Conservation (phyloP, 805 yeast species). For the Starmerella floricola region DNA sequence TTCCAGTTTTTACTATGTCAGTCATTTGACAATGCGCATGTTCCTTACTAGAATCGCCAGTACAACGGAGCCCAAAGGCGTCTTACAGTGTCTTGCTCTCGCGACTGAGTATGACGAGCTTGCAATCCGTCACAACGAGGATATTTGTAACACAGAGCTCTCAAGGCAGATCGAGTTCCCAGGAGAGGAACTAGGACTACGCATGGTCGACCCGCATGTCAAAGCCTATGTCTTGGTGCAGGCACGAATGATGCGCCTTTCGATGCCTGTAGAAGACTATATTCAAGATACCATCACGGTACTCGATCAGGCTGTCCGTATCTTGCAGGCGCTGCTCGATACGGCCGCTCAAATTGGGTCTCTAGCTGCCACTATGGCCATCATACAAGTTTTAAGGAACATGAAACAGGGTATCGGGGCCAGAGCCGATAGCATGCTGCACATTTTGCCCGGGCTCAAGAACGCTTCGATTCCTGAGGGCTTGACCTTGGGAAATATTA, state of each 20-base stretch:
- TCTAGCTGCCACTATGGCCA: constrained; percentile 44
- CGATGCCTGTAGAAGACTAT: constrained; percentile 89
- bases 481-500: constrained; percentile 24
- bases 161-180: constrained; percentile 54
- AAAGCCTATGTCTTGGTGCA: constrained; percentile 62
- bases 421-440: constrained; percentile 14
- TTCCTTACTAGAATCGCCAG: constrained; percentile 33
- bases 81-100: constrained; percentile 48
- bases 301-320: constrained; percentile 86
- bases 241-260: constrained; percentile 57
- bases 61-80: constrained; percentile 38
- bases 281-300: constrained; percentile 88
- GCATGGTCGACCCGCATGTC: constrained; percentile 80
- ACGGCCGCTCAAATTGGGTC: constrained; percentile 77
- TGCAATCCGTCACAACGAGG: constrained; percentile 88
- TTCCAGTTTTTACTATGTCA: constrained; percentile 82
- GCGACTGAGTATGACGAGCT: constrained; percentile 77
- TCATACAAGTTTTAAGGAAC: constrained; percentile 67
- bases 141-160: constrained; percentile 70
- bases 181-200: constrained; percentile 31
- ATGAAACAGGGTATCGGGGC: constrained; percentile 53
- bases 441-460: constrained; percentile 20
- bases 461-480: background rate
- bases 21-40: constrained; percentile 75
- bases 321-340: constrained; percentile 84